phyloP scores from a whole-genome alignment of 2,329 filamentous ascomycete genomes.

The Colletotrichum sp. region DNA sequence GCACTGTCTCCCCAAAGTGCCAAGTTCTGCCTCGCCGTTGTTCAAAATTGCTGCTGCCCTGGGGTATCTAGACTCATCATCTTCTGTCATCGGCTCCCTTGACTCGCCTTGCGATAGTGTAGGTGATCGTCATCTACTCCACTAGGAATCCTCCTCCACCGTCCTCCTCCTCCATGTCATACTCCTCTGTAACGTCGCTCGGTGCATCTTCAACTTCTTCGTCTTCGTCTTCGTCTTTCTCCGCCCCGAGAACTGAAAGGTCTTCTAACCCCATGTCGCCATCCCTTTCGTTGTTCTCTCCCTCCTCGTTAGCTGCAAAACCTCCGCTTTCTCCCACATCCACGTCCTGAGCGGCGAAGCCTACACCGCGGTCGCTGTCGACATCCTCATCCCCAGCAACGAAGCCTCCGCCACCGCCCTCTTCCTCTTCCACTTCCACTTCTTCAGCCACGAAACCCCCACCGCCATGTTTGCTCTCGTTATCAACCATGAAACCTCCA shows the following conservation, averaged over 20 bases:
- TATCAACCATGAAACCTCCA: neutral
- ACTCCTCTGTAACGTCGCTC: slow-evolving; percentile 48
- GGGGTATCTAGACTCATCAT: neutral
- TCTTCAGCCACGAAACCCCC: neutral
- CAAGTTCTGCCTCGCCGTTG: neutral
- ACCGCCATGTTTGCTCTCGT: no score
- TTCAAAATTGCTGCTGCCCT: neutral
- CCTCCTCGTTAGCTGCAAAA: neutral
- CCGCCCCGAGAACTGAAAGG: neutral
- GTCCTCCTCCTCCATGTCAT: slow-evolving; percentile 46
- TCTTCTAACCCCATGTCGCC: neutral
- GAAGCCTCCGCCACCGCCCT: neutral
- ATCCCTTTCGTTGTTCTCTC: neutral
- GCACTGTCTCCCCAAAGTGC: neutral
- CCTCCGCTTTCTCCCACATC: neutral
- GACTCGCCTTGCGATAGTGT: neutral
- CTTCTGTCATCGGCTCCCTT: neutral
- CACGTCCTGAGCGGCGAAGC: neutral
- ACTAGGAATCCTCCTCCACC: slow-evolving; percentile 51
- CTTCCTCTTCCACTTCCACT: neutral
- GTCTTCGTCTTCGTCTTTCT: slow-evolving; percentile 31
- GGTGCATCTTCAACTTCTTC: slow-evolving; percentile 37
- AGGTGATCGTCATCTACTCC: slow-evolving; percentile 29
- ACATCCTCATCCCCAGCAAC: neutral
- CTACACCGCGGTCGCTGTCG: neutral